These are phyloP conservation scores for Lactarius pseudohatsudake DNA, from an alignment of 768 basidiomycete genomes.

Conservation along the genomic window DNA sequence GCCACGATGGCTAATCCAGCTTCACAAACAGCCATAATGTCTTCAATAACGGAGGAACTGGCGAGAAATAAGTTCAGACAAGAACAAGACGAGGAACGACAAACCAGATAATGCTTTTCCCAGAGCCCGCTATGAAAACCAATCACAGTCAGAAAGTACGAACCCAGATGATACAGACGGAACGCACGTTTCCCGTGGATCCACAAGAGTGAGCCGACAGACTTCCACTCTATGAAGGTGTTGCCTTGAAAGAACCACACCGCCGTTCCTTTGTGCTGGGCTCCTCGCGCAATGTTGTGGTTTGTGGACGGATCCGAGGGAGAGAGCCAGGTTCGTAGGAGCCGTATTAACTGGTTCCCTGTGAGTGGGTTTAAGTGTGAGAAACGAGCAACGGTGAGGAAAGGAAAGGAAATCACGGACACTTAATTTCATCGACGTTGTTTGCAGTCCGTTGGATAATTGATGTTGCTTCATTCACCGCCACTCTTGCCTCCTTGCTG, in stretches of 20 bases:
- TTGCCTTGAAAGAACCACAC: background rate
- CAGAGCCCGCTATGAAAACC: background rate
- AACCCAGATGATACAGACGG: fast-evolving
- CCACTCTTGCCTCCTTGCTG: background rate
- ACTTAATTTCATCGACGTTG: background rate
- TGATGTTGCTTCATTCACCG: background rate
- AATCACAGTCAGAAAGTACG: background rate
- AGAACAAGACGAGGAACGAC: background rate
- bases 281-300: background rate
- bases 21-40: background rate
- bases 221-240: background rate
- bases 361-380: background rate
- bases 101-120: background rate
- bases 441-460: background rate
- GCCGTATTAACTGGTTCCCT: background rate
- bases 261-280: background rate
- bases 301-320: background rate
- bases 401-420: background rate
- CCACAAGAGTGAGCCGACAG: background rate
- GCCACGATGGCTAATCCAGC: background rate
- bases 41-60: background rate
- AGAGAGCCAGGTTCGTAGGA: background rate
- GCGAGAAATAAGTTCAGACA: background rate
- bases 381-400: background rate
- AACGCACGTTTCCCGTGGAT: background rate